These are phyloP conservation scores for Phytophthora pinifolia DNA, from an alignment of 352 stramenopile species.

Conservation along the genomic window DNA sequence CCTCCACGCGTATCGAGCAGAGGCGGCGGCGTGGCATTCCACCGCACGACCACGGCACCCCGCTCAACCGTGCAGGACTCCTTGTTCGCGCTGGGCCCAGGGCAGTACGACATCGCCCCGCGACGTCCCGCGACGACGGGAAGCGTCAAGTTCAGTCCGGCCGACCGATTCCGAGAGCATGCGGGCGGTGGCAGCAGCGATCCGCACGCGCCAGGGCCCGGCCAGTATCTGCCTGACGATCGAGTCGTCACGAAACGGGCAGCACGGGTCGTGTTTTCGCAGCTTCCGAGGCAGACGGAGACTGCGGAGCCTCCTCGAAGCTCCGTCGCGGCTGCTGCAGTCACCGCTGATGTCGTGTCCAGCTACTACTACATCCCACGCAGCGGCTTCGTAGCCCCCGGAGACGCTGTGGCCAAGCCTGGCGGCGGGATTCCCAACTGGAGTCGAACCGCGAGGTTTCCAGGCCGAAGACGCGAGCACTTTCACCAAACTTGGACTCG, in stretches of 20 bases:
- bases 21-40: constrained; percentile 48
- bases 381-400: constrained; percentile 35
- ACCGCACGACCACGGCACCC: constrained; percentile 31
- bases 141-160: constrained; percentile 59
- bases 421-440: constrained; percentile 42
- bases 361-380: constrained; percentile 60
- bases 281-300: constrained; percentile 44
- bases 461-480: constrained; percentile 10
- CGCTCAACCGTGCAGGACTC: constrained; percentile 26
- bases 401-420: constrained; percentile 11
- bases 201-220: constrained; percentile 35
- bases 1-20: constrained; percentile 15
- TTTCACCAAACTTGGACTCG: constrained; percentile 10
- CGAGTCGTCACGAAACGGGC: constrained; percentile 30
- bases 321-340: constrained; percentile 16
- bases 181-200: constrained; percentile 32
- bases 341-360: constrained; percentile 50
- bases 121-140: constrained; percentile 26
- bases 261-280: constrained; percentile 49
- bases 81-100: constrained; percentile 55
- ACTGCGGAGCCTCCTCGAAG: constrained; percentile 24
- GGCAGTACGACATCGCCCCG: constrained; percentile 51
- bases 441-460: constrained; percentile 45
- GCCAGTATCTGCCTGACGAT: constrained; percentile 52
- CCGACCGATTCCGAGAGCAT: constrained; percentile 57